Evolutionary conservation across 352 stramenopile species (phyloP), one percentile per base, ranked within the genome.

Genomic region (Phytophthora pisi): DNA sequence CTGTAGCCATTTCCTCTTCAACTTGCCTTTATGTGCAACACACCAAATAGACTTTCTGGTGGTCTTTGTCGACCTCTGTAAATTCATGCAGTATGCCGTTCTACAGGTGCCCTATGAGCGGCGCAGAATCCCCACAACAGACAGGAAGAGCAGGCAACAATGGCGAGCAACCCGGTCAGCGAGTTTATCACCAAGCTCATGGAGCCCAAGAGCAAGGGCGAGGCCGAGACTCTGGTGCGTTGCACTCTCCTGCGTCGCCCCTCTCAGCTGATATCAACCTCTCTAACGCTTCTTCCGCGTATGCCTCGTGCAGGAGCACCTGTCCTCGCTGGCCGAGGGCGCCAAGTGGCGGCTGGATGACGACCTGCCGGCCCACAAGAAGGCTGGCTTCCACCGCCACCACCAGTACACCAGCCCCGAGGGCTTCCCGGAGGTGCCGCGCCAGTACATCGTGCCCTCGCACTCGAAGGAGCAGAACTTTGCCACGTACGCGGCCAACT

Each of bases 401-500:
- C 66, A 73, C 59, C 64, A 81, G 66, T 82, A 90, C 76, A 90
- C 83, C 63, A 82, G 64, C 60, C 70, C 85, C 5, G 78, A 91
- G 61, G 82, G 82, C 0, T 89, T 89, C 63, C 74, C 84, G 38
- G 83, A 96, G 66, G 74, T 96, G 13, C 86, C 88, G 30, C 88
- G 88, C 36, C 88, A 89, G 75, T 96, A 89, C 74, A 80, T 78
- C 26, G 64, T 82, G 53, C 75, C 81, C n/a, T 76, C 84, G 65
- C 88, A 96, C 79, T 86, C 81, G 34, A 72, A 79, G 20, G 80
- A 83, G 13, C 82, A 73, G 57, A 82, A 94, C 73, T 96, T 72
- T 61, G 84, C 77, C 51, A 92, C 84, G 49, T 94, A 96, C 74
- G 83, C 79, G 31, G 88, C 86, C 68, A 96, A 96, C 77, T 96